Evolutionary conservation across 2,329 filamentous ascomycete genomes (phyloP), one percentile per base, ranked within the genome.

Genomic region (Aspergillus persii): DNA sequence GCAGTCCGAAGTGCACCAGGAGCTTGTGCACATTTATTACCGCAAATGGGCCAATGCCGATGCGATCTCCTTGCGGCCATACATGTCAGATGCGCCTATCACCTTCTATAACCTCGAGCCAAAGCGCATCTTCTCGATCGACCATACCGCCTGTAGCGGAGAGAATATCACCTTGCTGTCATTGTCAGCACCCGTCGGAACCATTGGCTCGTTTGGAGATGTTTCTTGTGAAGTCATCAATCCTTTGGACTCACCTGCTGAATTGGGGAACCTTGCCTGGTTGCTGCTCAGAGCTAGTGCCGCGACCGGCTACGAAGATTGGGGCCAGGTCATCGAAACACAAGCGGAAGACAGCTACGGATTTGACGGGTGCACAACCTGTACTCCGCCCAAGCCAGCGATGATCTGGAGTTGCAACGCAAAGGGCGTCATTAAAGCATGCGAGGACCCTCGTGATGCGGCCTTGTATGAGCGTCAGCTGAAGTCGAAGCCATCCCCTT

Each of bases 371-470:
- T 77, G 74, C 54, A 50, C 47, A 6, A 55, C 64, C n/a, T 77
- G 75, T 52, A 67, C 69, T 8, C 75, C 75, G 9, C 54, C 47
- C 44, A 71, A 69, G 31, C 74, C 75, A 11, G 62, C 61, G 30
- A 68, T 76, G 8, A 53, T 72, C 9, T 77, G 75, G 76, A 68
- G 69, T 2, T 62, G 69, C 4, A 63, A 71, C 50, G 61, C 60
- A 50, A 68, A 64, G 48, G 68, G 69, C 5, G 61, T 59, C 12
- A 60, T 81, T 23, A 72, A 72, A 12, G 76, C 81, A 1, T 80
- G 79, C 52, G 85, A 86, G 65, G 78, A 86, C 62, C 77, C 80
- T 0, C 67, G 77, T 57, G 76, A 79, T 60, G 83, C 84, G 31
- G 80, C 78, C 2, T 58, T 68, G 0, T 85, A 80, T 61, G 85